These are phyloP conservation scores for Blastomyces silverae DNA, from an alignment of 2,329 filamentous ascomycete genomes.

Conservation along the genomic window DNA sequence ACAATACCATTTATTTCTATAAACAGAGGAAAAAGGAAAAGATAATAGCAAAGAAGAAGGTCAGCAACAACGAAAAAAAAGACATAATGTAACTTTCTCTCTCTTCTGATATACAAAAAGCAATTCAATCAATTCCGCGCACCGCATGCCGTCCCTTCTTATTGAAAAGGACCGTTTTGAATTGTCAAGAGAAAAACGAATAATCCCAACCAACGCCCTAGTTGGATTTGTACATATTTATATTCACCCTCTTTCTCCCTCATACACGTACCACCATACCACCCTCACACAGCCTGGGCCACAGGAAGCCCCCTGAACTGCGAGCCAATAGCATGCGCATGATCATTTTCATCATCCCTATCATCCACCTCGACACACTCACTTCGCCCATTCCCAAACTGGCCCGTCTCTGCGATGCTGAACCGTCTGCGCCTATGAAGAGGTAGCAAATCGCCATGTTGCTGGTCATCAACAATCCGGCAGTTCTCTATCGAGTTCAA, in stretches of 20 bases:
- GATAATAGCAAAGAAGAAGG: neutral
- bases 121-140: neutral
- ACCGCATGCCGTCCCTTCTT: neutral
- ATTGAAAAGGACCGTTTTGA: neutral
- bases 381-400: constrained; percentile 15
- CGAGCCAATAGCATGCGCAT: neutral
- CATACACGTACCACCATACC: no score
- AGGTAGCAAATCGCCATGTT: constrained; percentile 14
- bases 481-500: constrained; percentile 4
- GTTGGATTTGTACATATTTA: no score
- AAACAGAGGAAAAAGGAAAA: neutral
- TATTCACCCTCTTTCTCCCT: no score
- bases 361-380: neutral
- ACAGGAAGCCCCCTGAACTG: neutral
- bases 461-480: neutral
- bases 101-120: neutral
- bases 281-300: neutral
- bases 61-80: neutral
- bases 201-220: no score
- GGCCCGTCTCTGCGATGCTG: constrained; percentile 18
- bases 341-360: neutral
- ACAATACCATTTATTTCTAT: neutral
- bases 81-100: neutral
- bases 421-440: constrained; percentile 16
- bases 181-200: neutral